Percentiles rank a stretch among this genome's conserved stretches.
Evolutionary conservation across 371 early-diverging fungal species (phyloP).

Genomic region (Mortierella sp.): DNA sequence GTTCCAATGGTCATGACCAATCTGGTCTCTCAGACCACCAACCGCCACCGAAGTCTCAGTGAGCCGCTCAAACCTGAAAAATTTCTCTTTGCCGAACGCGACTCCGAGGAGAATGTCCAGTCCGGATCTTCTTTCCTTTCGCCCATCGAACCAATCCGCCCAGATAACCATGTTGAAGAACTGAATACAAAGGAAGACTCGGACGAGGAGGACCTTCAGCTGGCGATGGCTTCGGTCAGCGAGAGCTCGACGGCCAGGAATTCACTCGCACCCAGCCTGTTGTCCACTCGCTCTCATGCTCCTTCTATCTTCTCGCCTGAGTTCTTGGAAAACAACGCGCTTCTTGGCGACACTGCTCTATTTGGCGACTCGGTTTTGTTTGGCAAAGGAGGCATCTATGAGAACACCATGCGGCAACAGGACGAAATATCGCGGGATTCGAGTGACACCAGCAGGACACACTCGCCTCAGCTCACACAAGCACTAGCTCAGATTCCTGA

Average conservation of each 20-base stretch:
- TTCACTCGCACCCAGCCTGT: slow-evolving; percentile 44
- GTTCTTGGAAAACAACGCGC: slow-evolving; percentile 43
- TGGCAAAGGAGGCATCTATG: slow-evolving; percentile 53
- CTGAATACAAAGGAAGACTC: slow-evolving; percentile 34
- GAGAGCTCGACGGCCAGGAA: slow-evolving; percentile 20
- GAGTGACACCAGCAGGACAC: slow-evolving; percentile 13
- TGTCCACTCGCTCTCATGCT: slow-evolving; percentile 34
- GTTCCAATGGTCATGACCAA: slow-evolving; percentile 58
- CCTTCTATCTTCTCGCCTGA: slow-evolving; percentile 50
- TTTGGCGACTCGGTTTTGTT: slow-evolving; percentile 53
- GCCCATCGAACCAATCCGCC: slow-evolving; percentile 33
- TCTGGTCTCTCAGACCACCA: slow-evolving; percentile 37
- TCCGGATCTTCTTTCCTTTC: slow-evolving; percentile 54
- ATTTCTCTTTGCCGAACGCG: slow-evolving; percentile 33
- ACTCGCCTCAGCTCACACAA: slow-evolving; percentile 11
- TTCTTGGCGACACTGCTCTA: slow-evolving; percentile 42
- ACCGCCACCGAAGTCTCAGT: slow-evolving; percentile 54
- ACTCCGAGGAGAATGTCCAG: slow-evolving; percentile 29
- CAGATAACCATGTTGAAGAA: slow-evolving; percentile 31
- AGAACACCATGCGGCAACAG: slow-evolving; percentile 23
- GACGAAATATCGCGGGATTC: slow-evolving; percentile 15
- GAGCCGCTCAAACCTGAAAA: slow-evolving; percentile 52
- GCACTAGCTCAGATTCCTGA: slow-evolving; percentile 8
- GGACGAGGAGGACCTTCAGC: slow-evolving; percentile 40
- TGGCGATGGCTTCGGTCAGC: slow-evolving; percentile 20